Evolutionary conservation across 768 basidiomycete genomes (phyloP).

Genomic region (Agrocybe praecox): DNA sequence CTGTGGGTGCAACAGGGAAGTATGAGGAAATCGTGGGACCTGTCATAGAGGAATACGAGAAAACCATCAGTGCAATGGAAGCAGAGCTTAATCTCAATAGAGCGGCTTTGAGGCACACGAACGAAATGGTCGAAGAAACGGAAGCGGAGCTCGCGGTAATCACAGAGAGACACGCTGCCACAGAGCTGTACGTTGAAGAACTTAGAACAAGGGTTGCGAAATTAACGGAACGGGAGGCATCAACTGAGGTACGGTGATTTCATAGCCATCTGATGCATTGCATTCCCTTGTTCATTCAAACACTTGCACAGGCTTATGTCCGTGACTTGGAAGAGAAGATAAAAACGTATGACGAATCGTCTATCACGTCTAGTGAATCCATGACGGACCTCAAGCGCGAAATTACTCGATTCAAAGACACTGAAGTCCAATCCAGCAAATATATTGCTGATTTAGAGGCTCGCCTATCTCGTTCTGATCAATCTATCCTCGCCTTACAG

Average conservation of each 20-base stretch:
- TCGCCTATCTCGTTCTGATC: constrained; percentile 77
- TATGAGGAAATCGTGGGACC: constrained; percentile 96
- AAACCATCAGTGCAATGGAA: constrained; percentile 94
- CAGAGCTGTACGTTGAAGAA: constrained; percentile 88
- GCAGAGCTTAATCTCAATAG: constrained; percentile 87
- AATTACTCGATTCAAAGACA: constrained; percentile 74
- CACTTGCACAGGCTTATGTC: constrained; percentile 73
- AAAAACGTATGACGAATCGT: constrained; percentile 81
- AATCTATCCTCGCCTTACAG: constrained; percentile 70
- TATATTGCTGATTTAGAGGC: constrained; percentile 89
- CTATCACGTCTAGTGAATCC: constrained; percentile 73
- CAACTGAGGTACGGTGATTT: constrained; percentile 74
- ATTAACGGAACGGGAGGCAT: constrained; percentile 84
- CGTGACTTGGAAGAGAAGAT: constrained; percentile 93
- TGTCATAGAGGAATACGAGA: constrained; percentile 98
- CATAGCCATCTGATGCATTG: not conserved
- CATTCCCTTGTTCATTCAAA: constrained; percentile 13
- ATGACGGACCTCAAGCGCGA: constrained; percentile 86
- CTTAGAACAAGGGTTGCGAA: constrained; percentile 79
- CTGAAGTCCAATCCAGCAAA: constrained; percentile 67
- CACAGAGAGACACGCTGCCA: constrained; percentile 70
- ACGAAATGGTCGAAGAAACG: constrained; percentile 91
- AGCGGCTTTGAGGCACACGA: constrained; percentile 86
- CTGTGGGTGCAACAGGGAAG: constrained; percentile 68
- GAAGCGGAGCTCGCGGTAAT: constrained; percentile 75